phyloP scores from a whole-genome alignment of 257 asterid genomes.

The Cinchona pubescens region DNA sequence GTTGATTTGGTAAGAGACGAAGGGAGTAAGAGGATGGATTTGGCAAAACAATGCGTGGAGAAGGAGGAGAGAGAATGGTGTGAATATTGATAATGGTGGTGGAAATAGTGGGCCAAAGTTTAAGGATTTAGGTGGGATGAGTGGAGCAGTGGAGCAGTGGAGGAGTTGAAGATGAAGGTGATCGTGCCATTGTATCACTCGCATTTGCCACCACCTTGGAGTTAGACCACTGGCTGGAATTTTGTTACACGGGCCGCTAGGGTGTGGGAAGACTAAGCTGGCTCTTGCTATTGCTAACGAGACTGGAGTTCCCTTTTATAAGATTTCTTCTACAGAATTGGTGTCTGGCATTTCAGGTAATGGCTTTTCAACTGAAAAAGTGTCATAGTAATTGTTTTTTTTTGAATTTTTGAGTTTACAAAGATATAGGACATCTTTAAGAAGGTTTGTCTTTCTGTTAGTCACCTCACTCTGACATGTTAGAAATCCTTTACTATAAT shows the following conservation, averaged over 20 bases:
- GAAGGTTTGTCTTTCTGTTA: background rate
- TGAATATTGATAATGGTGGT: conserved; percentile 11
- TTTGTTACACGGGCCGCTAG: conserved; percentile 89
- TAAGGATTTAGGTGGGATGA: conserved; percentile 90
- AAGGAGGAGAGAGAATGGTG: conserved; percentile 22
- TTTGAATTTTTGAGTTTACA: no score
- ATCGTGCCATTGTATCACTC: conserved; percentile 70
- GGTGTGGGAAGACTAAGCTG: conserved; percentile 92
- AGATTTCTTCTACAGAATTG: conserved; percentile 84
- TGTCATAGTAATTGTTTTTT: no score
- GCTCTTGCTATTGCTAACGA: conserved; percentile 98
- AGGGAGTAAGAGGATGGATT: conserved; percentile 34
- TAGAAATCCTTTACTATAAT: background rate
- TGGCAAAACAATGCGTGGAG: conserved; percentile 30
- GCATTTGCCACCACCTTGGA: conserved; percentile 53
- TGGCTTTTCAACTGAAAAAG: background rate
- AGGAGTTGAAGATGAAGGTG: conserved; percentile 71
- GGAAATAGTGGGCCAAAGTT: conserved; percentile 48
- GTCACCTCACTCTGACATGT: background rate
- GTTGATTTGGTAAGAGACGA: no score
- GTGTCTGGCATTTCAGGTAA: conserved; percentile 93
- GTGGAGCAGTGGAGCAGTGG: conserved; percentile 47
- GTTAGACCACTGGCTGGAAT: conserved; percentile 76
- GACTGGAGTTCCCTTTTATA: conserved; percentile 70
- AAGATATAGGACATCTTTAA: background rate